Base-by-base conservation (phyloP, 176 grass and related monocot species). In the Hsuehochloa calcarea region DNA sequence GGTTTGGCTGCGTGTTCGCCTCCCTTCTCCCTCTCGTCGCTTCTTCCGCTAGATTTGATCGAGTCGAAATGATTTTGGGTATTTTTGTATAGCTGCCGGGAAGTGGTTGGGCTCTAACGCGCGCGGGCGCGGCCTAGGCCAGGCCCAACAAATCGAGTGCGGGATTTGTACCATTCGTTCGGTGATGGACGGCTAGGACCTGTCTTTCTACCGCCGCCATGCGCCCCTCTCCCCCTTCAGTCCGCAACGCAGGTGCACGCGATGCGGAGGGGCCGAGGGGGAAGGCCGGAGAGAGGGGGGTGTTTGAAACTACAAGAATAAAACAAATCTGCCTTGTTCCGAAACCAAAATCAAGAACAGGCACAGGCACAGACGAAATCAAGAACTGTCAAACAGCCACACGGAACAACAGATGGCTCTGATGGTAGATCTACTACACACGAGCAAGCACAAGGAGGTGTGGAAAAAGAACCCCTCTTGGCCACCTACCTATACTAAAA, bases 381-480 rank as follows among this genome's bases (percentile, higher is more conserved):
- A 61, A 85, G 25, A 31, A 60, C 41, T 29, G 40, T 58, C 77
- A 22, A 31, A 31, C 73, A 87, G 79, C 88, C 79, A 90, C 79
- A 26, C 43, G 73, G n/a, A 86, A 85, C 75, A 87, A 69, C 74
- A 84, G 85, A 68, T 75, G 89, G 75, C 68, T 61, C 29, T 8
- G 60, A 74, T 61, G 39, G 74, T 43, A 87, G 85, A 90, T 90
- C 89, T 87, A 45, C 77, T 84, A 56, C 70, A 38, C 76, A 39
- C 17, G 20, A 79, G 20, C 76, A 39, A 40, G 58, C 58, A 61
- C 49, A 68, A 72, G 80, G 85, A 87, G 89, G 89, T 19, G 75
- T 84, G 52, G 80, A 87, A 91, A 90, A 91, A 61, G 60, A 91
- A 84, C 89, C 89, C 22, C 89, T 74, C 85, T 62, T 80, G 80